These are phyloP conservation scores for Cercospora sp. DNA, from an alignment of 2,329 filamentous ascomycete genomes.

Conservation along the genomic window DNA sequence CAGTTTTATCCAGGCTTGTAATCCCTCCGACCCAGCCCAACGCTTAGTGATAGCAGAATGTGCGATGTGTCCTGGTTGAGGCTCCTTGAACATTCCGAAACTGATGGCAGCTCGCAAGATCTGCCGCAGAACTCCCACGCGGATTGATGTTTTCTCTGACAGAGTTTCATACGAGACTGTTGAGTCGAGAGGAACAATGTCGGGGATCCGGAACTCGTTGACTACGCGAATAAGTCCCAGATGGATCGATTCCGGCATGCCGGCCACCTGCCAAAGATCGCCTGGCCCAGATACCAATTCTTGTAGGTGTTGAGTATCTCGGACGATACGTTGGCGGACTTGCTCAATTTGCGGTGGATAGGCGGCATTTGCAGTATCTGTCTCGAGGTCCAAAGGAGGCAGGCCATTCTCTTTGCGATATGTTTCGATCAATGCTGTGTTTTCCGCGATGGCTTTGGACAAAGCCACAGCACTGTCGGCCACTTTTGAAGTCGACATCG, in stretches of 20 bases:
- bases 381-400: background rate
- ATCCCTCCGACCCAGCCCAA: background rate
- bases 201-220: background rate
- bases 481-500: background rate
- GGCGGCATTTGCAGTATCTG: background rate
- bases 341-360: background rate
- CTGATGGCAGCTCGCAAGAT: background rate
- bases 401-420: background rate
- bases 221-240: background rate
- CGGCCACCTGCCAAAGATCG: background rate
- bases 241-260: background rate
- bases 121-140: background rate
- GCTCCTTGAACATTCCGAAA: background rate
- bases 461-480: background rate
- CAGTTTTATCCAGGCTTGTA: background rate
- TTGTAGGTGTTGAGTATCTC: background rate
- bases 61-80: background rate
- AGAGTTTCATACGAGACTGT: slow-evolving; percentile 1
- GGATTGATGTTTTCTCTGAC: background rate
- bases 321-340: background rate
- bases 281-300: background rate
- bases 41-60: background rate
- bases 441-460: background rate
- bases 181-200: background rate
- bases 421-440: background rate